A percentile compares a stretch with the other conserved stretches of the same genome.
Evolutionary conservation across 1,139 yeast genomes (phyloP).

Genomic region (Scheffersomyces insectosa): DNA sequence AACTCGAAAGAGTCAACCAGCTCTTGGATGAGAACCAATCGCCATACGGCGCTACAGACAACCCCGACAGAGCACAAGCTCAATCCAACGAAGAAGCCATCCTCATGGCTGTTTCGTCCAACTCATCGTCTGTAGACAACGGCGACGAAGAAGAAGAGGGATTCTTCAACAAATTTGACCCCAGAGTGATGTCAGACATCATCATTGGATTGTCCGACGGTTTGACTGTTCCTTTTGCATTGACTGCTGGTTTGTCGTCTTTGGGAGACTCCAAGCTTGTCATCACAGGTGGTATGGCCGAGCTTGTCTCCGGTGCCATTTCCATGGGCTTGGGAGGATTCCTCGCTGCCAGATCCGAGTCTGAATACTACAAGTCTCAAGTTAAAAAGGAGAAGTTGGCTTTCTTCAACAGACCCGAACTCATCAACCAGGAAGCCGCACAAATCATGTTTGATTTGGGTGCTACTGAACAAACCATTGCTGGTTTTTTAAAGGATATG

Average conservation of each 20-base stretch:
- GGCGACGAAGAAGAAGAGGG: slow-evolving; percentile 26
- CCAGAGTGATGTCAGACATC: slow-evolving; percentile 78
- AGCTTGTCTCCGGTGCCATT: slow-evolving; percentile 78
- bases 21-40: slow-evolving; percentile 33
- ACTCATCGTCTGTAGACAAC: slow-evolving; percentile 19
- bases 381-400: slow-evolving; percentile 70
- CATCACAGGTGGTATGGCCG: slow-evolving; percentile 86
- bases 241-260: slow-evolving; percentile 79
- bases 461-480: slow-evolving; percentile 65
- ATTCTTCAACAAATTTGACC: slow-evolving; percentile 51
- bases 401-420: slow-evolving; percentile 65
- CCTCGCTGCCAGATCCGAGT: slow-evolving; percentile 78
- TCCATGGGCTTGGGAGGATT: slow-evolving; percentile 87
- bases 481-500: slow-evolving; percentile 66
- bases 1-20: slow-evolving; percentile 34
- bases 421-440: slow-evolving; percentile 65
- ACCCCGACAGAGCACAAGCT: slow-evolving; percentile 36
- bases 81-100: slow-evolving; percentile 43
- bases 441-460: slow-evolving; percentile 72
- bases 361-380: slow-evolving; percentile 68
- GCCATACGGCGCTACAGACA: slow-evolving; percentile 42
- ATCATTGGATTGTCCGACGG: slow-evolving; percentile 83
- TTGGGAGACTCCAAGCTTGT: slow-evolving; percentile 74
- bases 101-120: slow-evolving; percentile 24
- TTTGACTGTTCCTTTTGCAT: slow-evolving; percentile 80